Evolutionary conservation across 1,139 yeast species (phyloP), one percentile per base, ranked within the genome.

Genomic region (Tardiomyces depauwii): DNA sequence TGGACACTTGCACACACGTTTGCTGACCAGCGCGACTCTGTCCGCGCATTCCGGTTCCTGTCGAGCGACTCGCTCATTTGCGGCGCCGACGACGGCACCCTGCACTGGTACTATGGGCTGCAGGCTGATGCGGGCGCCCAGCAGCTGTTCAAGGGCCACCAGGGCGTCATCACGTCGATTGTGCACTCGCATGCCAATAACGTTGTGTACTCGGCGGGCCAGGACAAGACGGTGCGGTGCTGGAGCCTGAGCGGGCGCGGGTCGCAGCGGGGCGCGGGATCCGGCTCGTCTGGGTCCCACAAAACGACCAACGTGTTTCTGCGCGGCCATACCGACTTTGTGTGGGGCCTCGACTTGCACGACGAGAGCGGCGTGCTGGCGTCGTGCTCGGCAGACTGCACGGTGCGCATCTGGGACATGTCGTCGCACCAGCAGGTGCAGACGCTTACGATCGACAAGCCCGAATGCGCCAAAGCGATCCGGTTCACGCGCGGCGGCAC

Each of bases 351-450:
- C 42, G 55, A 51, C 27, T 44, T 56, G 23, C 49, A 53, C 40
- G 56, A 54, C 33, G 49, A 47, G 27, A 50, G 51, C 18, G 52
- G 54, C 28, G 36, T 44, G 25, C 51, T 58, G 18, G 60, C 55
- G 13, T 41, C 43, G 18, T 38, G 42, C 32, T 36, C 41, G n/a
- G 47, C 53, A 2, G 62, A 60, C 43, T 62, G 63, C 12, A 49
- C 55, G 2, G 54, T 56, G 38, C 50, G 49, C 28, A 46, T 59
- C 33, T 62, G 62, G 63, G 48, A 54, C 38, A 40, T 53, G 21
- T 38, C 39, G 10, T 30, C 27, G 14, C 41, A 41, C 21, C 9
- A 11, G 32, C 28, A 10, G 13, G 42, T 13, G 12, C 30, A 6
- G 11, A 14, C 32, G 16, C 42, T 21, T 10, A 30, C 36, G 36